Base-by-base conservation (phyloP, 768 basidiomycete species). In the Collybia sp. region DNA sequence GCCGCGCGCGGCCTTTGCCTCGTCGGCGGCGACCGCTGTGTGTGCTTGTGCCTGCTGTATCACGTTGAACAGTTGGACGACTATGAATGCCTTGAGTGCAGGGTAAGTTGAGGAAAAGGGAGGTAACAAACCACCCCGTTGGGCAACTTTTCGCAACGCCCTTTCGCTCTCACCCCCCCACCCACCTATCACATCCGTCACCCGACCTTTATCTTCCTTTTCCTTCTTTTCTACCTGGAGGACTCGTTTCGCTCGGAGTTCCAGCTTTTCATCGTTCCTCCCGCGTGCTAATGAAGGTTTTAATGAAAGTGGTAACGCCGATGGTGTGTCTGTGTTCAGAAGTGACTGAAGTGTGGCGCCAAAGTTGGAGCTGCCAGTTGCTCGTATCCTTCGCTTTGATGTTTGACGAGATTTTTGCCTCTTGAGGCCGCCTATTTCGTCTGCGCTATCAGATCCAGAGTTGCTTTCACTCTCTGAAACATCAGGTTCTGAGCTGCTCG, bases 91-190 rank as follows among this genome's bases (percentile, higher is more conserved):
- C 31, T 53, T 30, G 43, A 35, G 42, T 48, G 17, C 44, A 47
- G 12, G n/a, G n/a, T 2, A 9, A 11, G 18, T 11, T 6, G 40
- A 30, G 12, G 13, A 30, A 40, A n/a, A 17, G 43, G 19, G 32
- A 49, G 12, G 49, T 37, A 33, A 55, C 77, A 42, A 61, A 88
- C 88, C 88, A 65, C 88, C 88, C 61, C 88, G 72, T 67, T 85
- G 96, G 52, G 84, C 95, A 63, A 78, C 90, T 73, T 86, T 97
- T 62, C 77, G 80, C 57, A 82, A 70, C 48, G 76, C 84, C 63
- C 79, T 78, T 69, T 84, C 91, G 64, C 78, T 80, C 63, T 88
- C 87, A 11, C 77, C 85, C 25, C 88, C 93, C 93, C 93, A 96
- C 35, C 91, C 92, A 47, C 83, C 89, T 59, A 88, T 90, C 12